Conservation (phyloP, 1,139 yeast species). For the Pichia sp. region DNA sequence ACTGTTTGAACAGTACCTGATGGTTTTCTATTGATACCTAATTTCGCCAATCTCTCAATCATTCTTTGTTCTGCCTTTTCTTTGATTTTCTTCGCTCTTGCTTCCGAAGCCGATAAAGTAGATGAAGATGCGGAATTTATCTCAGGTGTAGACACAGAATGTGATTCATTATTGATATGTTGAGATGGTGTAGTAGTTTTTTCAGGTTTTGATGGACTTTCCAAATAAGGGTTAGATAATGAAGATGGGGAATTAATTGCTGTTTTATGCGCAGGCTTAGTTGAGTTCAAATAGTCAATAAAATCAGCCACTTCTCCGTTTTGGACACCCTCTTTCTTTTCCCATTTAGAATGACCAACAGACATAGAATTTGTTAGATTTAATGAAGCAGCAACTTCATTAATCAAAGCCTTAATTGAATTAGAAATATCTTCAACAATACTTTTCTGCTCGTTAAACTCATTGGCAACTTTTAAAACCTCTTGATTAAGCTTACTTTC, state of each 20-base stretch:
- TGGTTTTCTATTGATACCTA: conserved; percentile 55
- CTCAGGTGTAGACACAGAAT: background rate
- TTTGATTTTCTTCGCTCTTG: conserved; percentile 76
- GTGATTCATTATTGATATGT: background rate
- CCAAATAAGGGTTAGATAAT: conserved; percentile 10
- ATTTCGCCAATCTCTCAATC: conserved; percentile 82
- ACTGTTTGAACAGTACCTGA: background rate
- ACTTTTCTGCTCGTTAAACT: conserved; percentile 47
- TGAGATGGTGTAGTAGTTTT: conserved; percentile 5
- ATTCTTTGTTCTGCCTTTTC: conserved; percentile 88
- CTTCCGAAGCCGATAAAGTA: conserved; percentile 36
- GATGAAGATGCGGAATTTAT: conserved; percentile 11
- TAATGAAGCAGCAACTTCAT: conserved; percentile 47
- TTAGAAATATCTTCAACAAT: conserved; percentile 68
- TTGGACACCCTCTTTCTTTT: conserved; percentile 73
- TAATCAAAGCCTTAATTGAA: conserved; percentile 67
- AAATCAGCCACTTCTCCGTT: conserved; percentile 57
- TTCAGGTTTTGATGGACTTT: background rate
- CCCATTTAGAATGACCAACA: conserved; percentile 71
- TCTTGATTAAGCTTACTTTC: conserved; percentile 56
- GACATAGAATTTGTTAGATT: conserved; percentile 41
- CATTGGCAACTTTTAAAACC: conserved; percentile 47
- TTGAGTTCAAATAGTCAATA: conserved; percentile 46
- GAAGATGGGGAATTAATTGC: conserved; percentile 9
- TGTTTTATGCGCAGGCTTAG: conserved; percentile 26